Percentiles rank a stretch among this genome's conserved stretches.
phyloP scores from a whole-genome alignment of 495 filamentous ascomycete genomes.

The Bathelium albidoporum region DNA sequence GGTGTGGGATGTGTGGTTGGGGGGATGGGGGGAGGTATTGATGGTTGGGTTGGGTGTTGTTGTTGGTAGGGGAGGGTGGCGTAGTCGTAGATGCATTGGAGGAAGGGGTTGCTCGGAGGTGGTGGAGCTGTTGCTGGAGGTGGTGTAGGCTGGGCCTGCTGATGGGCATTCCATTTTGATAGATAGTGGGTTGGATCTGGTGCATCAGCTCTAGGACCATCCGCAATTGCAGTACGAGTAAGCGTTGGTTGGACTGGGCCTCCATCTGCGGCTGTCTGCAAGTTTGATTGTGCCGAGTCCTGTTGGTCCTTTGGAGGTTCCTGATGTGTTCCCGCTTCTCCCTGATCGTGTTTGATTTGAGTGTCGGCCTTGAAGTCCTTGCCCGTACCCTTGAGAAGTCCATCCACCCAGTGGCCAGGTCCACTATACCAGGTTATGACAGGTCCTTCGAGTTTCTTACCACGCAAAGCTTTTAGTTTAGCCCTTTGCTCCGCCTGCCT shows the following conservation, averaged over 20 bases:
- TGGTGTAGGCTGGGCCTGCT: constrained; percentile 12
- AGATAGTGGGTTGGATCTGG: too few relatives aligned
- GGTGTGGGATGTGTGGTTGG: too few relatives aligned
- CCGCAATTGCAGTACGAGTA: too few relatives aligned
- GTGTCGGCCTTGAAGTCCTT: constrained; percentile 53
- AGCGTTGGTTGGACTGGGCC: not conserved
- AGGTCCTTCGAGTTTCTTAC: constrained; percentile 74
- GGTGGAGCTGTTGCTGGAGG: constrained; percentile 6
- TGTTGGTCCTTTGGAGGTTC: not conserved
- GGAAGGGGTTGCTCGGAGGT: too few relatives aligned
- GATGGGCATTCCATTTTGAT: not conserved
- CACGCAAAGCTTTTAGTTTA: constrained; percentile 45
- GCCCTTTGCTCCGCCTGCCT: constrained; percentile 70
- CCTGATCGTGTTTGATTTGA: too few relatives aligned
- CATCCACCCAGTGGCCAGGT: constrained; percentile 61
- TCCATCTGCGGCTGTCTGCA: not conserved
- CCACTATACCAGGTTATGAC: constrained; percentile 92
- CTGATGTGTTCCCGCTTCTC: constrained; percentile 30
- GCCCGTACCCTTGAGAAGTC: constrained; percentile 62
- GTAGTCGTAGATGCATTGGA: constrained; percentile 28
- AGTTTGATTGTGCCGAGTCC: not conserved
- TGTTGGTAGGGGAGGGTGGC: constrained; percentile 15
- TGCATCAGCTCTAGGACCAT: too few relatives aligned
- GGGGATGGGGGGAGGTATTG: too few relatives aligned
- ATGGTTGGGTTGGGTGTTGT: too few relatives aligned